Conservation (phyloP, 202 grass and related monocot species). For the Carex arenaria region DNA sequence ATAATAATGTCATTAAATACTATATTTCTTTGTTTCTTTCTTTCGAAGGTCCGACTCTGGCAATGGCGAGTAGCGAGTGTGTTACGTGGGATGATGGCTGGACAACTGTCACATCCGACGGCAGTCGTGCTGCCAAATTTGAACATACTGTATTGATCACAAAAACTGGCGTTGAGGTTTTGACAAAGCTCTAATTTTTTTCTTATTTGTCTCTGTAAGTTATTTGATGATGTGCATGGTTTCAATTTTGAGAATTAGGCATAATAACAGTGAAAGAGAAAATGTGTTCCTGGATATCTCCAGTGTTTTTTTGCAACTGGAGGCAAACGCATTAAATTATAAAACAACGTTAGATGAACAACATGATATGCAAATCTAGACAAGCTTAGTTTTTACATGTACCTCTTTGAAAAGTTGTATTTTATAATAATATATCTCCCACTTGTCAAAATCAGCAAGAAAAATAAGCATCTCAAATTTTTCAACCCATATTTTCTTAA, state of each 20-base stretch:
- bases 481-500: background rate
- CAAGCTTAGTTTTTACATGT: background rate
- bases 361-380: background rate
- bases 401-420: background rate
- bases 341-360: background rate
- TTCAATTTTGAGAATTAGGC: background rate
- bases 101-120: slow-evolving; percentile 64
- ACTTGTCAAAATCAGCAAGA: background rate
- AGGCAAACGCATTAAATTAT: background rate
- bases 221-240: background rate
- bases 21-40: background rate
- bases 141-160: slow-evolving; percentile 81
- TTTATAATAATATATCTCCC: background rate
- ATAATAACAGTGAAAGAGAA: background rate
- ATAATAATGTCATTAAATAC: background rate
- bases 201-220: background rate
- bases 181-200: slow-evolving; percentile 61
- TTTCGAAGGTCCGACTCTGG: slow-evolving; percentile 69
- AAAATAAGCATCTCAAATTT: background rate
- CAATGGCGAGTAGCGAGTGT: slow-evolving; percentile 64
- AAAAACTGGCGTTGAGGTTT: slow-evolving; percentile 56
- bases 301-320: background rate
- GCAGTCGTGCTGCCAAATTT: slow-evolving; percentile 72
- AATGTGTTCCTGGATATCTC: background rate
- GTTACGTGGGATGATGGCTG: slow-evolving; percentile 83